These are phyloP conservation scores for Nemania serpens DNA, from an alignment of 2,329 filamentous ascomycete genomes.

Conservation along the genomic window DNA sequence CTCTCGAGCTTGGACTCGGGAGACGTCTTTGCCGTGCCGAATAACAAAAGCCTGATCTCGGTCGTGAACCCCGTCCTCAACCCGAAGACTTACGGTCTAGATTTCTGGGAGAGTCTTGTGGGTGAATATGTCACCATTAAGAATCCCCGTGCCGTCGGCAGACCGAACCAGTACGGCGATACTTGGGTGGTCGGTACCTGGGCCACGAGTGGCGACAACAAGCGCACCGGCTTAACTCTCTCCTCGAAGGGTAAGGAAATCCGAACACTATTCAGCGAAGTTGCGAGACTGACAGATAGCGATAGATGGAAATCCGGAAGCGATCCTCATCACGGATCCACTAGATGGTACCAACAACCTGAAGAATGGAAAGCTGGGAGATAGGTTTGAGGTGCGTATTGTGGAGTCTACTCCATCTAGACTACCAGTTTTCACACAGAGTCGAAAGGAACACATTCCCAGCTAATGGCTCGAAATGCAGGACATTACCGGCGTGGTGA, in stretches of 20 bases:
- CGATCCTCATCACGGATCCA: conserved; percentile 67
- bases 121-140: conserved; percentile 70
- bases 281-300: conserved; percentile 4
- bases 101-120: conserved; percentile 74
- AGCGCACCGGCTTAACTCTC: conserved; percentile 67
- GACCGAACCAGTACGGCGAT: conserved; percentile 68
- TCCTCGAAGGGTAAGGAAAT: conserved; percentile 52
- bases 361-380: conserved; percentile 64
- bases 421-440: background rate
- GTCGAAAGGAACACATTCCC: background rate
- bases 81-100: conserved; percentile 66
- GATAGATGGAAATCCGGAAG: conserved; percentile 70
- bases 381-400: conserved; percentile 57
- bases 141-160: conserved; percentile 59
- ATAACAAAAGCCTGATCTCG: conserved; percentile 63
- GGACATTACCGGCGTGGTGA: conserved; percentile 68
- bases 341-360: conserved; percentile 68
- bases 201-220: conserved; percentile 65
- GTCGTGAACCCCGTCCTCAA: conserved; percentile 63
- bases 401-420: too few species aligned
- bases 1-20: conserved; percentile 67
- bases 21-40: conserved; percentile 68
- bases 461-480: conserved; percentile 5
- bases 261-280: background rate
- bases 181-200: conserved; percentile 72